Evolutionary conservation across 2,329 filamentous ascomycete species (phyloP), one percentile per base, ranked within the genome.

Genomic region (Chrysoporthe deuterocubensis): DNA sequence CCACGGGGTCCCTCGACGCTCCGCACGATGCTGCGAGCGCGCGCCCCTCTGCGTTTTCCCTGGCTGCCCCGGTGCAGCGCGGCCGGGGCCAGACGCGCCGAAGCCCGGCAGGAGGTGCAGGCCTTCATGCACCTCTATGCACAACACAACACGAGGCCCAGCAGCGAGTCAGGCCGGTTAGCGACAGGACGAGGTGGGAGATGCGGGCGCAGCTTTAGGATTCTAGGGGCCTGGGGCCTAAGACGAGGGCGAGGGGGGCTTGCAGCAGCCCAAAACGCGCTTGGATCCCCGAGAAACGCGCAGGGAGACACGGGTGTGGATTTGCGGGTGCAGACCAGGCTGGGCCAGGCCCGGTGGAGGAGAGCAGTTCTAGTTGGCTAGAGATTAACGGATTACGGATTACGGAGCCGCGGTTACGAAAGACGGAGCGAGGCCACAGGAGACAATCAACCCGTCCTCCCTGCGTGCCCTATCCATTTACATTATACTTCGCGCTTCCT

Each of bases 231-330:
- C 11, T 37, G 48, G 59, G 58, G 26, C 26, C 26, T 26, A 2
- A 2, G 26, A 2, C 26, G 26, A 26, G 26, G 26, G 26, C 26
- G 26, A 26, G 26, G 26, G 26, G 26, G 26, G 26, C 26, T n/a
- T 32, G n/a, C 43, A 62, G 59, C 63, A 37, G 64, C 67, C 67
- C 48, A 68, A 68, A 68, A 68, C 67, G 67, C 67, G 67, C 43
- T 68, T 59, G 46, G 54, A 54, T 21, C 26, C 9, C 50, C 50
- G 50, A 34, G 50, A 37, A 62, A 62, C 43, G 54, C 59, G 44
- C 58, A 68, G 62, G 54, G 62, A 68, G 66, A 65, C 66, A 68
- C 62, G 52, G 52, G 56, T 62, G 58, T 57, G 59, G 59, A 34
- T 26, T 26, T 50, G 26, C 43, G 44, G 59, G 32, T 26, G 26